These are phyloP conservation scores for Chlamydomonas urium DNA, from an alignment of 139 green algal species.

Conservation along the genomic window DNA sequence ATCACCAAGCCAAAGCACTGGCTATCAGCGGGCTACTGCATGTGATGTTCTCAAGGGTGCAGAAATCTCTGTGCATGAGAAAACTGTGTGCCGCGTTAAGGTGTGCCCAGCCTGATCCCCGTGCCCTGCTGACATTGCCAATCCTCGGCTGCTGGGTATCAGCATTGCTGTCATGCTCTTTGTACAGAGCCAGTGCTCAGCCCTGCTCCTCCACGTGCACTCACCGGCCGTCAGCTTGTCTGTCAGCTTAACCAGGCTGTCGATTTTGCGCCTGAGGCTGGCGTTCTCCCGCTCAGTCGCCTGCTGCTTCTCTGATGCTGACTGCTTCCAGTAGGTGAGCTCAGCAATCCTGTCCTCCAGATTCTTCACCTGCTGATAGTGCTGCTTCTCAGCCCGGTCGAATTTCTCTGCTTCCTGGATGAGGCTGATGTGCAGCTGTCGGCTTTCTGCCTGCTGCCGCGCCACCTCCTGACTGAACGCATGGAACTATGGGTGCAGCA, in stretches of 20 bases:
- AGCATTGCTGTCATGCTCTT: no score
- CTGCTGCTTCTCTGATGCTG: conserved; percentile 29
- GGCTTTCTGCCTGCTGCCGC: conserved; percentile 7
- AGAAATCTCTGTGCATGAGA: no score
- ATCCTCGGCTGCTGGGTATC: no score
- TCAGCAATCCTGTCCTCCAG: conserved; percentile 49
- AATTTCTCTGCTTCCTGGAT: conserved; percentile 44
- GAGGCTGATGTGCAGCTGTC: conserved; percentile 10
- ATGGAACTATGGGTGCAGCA: no score
- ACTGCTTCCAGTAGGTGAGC: conserved; percentile 52
- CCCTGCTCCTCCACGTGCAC: no score
- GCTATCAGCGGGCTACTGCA: neutral
- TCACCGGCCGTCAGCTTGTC: conserved; percentile 45
- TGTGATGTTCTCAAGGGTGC: no score
- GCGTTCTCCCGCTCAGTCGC: conserved; percentile 56
- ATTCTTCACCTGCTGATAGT: conserved; percentile 40
- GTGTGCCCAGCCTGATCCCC: no score
- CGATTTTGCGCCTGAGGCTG: conserved; percentile 42
- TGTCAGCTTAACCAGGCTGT: conserved; percentile 40
- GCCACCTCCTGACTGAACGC: neutral
- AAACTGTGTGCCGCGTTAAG: no score
- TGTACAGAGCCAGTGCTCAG: no score
- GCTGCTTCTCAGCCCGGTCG: conserved; percentile 35
- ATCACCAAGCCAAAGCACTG: neutral
- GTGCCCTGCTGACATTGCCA: no score